Percentiles rank a stretch among this genome's conserved stretches.
These are phyloP conservation scores for Dothistroma septosporum DNA, from an alignment of 2,329 filamentous ascomycete genomes.

Conservation along the genomic window DNA sequence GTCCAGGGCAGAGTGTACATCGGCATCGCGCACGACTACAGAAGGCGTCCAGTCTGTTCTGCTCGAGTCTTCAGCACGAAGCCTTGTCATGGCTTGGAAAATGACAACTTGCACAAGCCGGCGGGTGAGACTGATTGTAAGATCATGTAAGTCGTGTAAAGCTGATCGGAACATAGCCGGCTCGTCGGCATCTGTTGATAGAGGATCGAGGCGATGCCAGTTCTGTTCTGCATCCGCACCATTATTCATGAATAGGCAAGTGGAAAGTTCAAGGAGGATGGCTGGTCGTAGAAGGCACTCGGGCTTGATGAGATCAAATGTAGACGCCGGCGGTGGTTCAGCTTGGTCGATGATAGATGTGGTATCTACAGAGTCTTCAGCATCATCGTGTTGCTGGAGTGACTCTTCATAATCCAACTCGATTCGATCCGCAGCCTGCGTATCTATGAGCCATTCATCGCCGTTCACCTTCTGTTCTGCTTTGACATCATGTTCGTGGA, in stretches of 20 bases:
- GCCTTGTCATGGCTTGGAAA: slow-evolving; percentile 65
- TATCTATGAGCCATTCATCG: slow-evolving; percentile 61
- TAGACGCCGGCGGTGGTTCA: neutral
- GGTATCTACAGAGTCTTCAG: slow-evolving; percentile 8
- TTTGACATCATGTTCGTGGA: slow-evolving; percentile 60
- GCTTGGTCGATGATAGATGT: neutral
- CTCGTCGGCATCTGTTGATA: slow-evolving; percentile 41
- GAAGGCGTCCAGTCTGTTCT: slow-evolving; percentile 23
- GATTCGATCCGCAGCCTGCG: slow-evolving; percentile 36
- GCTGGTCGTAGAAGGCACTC: slow-evolving; percentile 54
- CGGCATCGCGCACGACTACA: slow-evolving; percentile 34
- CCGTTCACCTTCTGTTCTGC: slow-evolving; percentile 60
- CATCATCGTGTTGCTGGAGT: slow-evolving; percentile 23
- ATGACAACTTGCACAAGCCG: slow-evolving; percentile 66
- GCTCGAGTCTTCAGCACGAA: slow-evolving; percentile 48
- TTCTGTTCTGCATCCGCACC: slow-evolving; percentile 57
- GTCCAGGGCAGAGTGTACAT: slow-evolving; percentile 54
- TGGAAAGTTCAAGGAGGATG: slow-evolving; percentile 61
- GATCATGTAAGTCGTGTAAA: slow-evolving; percentile 68
- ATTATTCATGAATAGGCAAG: slow-evolving; percentile 70
- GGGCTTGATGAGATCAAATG: slow-evolving; percentile 19
- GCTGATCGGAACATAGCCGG: slow-evolving; percentile 72
- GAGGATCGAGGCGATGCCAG: slow-evolving; percentile 57
- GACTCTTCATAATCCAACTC: slow-evolving; percentile 17
- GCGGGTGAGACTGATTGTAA: slow-evolving; percentile 64